Conservation (phyloP, 331 rosid genomes). For the Quercus phellos region DNA sequence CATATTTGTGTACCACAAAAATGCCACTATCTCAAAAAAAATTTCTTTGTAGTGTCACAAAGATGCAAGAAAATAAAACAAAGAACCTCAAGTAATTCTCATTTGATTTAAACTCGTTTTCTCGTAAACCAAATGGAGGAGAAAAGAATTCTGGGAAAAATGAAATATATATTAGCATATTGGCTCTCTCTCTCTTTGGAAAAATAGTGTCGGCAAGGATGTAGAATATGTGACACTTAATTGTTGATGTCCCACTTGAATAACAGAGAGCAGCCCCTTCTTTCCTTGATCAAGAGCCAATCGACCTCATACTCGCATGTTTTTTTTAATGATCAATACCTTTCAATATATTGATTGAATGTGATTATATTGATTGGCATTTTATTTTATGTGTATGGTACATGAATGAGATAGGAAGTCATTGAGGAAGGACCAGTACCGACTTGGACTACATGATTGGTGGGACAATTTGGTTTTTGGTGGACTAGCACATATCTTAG, state of each 20-base stretch:
- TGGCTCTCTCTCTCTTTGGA: neutral
- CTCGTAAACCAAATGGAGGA: no score
- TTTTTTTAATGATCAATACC: neutral
- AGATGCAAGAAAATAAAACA: neutral
- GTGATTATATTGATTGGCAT: neutral
- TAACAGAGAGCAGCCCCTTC: neutral
- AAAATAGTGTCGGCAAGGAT: constrained; percentile 6
- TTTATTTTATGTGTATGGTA: neutral
- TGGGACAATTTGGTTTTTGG: constrained; percentile 14
- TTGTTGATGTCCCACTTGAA: no score
- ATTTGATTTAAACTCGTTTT: no score
- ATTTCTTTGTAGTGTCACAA: neutral
- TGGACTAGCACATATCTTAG: neutral
- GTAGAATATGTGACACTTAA: neutral
- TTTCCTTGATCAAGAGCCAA: neutral
- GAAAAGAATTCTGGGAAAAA: no score
- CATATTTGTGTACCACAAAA: constrained; percentile 4
- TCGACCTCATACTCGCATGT: neutral
- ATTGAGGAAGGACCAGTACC: constrained; percentile 33
- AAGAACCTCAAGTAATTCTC: neutral
- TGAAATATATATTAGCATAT: no score
- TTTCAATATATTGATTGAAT: neutral
- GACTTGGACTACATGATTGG: constrained; percentile 15
- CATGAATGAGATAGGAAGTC: neutral
- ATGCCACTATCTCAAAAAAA: no score